Evolutionary conservation across 345 rosid species (phyloP), one percentile per base, ranked within the genome.

Genomic region (Dimocarpus longan): DNA sequence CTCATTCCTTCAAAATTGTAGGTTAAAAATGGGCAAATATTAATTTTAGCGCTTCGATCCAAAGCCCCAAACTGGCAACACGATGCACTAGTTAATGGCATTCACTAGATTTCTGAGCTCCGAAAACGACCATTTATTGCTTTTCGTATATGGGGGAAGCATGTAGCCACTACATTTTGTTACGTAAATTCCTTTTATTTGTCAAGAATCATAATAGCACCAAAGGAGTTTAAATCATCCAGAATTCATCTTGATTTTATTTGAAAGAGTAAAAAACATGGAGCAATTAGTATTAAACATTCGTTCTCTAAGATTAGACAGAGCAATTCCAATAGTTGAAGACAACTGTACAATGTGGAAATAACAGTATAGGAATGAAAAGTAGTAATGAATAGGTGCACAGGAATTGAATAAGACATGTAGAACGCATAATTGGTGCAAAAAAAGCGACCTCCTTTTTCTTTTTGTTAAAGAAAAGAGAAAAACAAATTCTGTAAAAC

Each of bases 81-180:
- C 16, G 9, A 21, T 26, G 68, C 12, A 62, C 57, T 15, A 44
- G 75, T 63, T 60, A 74, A 48, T 48, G 70, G 66, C 43, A 48
- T 40, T 6, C 50, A n/a, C 12, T 39, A 26, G 52, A 39, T 39
- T 68, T 63, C 56, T 39, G 32, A 63, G 40, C 32, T 43, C 26
- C 59, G 74, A 81, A 71, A 54, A 60, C 16, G 76, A 80, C 52
- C 63, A 39, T 39, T 46, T 6, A 10, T 67, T 63, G 63, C 44
- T 42, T 7, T 50, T 46, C 4, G 10, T 37, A 24, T n/a, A 13
- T 8, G 13, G 65, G 26, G 37, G 37, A 26, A 40, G 48, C 59
- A 73, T 60, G 50, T 28, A 74, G 46, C 74, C 28, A 4, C 70
- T 40, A 16, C 42, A 50, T 69, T 52, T 16, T 68, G 42, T 54